phyloP scores from a whole-genome alignment of 2,329 filamentous ascomycete species.

The Aspergillus sp. region DNA sequence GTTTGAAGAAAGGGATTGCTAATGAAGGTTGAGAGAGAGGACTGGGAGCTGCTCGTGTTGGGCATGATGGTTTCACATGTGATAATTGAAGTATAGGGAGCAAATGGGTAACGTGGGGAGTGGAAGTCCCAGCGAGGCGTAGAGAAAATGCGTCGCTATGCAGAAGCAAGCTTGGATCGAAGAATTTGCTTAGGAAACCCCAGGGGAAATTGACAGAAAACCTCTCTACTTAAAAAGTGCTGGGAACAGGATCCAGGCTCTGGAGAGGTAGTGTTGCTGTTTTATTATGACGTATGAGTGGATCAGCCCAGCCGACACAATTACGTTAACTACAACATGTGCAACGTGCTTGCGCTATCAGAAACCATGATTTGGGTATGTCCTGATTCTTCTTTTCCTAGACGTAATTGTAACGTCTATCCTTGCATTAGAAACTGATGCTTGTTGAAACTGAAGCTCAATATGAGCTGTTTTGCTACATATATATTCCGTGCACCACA shows the following conservation, averaged over 20 bases:
- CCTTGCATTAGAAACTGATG: neutral
- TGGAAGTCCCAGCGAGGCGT: neutral
- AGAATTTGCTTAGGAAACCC: neutral
- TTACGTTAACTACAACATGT: neutral
- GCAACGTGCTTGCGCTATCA: neutral
- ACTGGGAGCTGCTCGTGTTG: slow-evolving; percentile 5
- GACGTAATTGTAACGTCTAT: neutral
- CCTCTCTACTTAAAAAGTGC: neutral
- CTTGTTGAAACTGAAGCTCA: too few species aligned
- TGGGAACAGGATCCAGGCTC: neutral
- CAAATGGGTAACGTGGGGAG: neutral
- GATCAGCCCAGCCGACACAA: neutral
- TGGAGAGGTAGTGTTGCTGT: neutral
- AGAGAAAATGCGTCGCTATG: neutral
- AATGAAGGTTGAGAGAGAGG: slow-evolving; percentile 22
- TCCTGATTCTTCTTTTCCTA: neutral
- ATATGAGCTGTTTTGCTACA: too few species aligned
- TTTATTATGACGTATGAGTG: slow-evolving; percentile 18
- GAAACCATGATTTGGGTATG: neutral
- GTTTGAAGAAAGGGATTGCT: slow-evolving; percentile 30
- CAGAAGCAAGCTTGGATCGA: neutral
- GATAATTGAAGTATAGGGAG: neutral
- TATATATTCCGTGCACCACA: too few species aligned
- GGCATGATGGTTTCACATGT: slow-evolving; percentile 2
- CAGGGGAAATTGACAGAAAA: neutral